Evolutionary conservation across 176 grass and related monocot species (phyloP).

Genomic region (Hyparrhenia diplandra): DNA sequence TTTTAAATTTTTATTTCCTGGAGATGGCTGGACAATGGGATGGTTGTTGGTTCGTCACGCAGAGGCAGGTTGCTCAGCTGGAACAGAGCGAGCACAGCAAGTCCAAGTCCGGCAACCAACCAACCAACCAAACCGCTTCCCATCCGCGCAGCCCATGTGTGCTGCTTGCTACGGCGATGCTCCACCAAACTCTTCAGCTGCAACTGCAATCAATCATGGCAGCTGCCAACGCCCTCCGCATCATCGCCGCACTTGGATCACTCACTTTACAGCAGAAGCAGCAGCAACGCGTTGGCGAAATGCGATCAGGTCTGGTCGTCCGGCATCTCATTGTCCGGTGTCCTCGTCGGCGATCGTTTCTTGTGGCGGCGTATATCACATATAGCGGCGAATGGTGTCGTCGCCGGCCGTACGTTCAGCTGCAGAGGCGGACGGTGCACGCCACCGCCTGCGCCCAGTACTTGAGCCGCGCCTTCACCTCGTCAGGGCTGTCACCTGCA

Average conservation of each 20-base stretch:
- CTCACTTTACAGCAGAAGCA: neutral
- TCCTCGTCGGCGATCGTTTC: neutral
- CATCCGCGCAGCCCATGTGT: neutral
- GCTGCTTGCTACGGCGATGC: neutral
- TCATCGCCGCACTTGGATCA: too few relatives aligned
- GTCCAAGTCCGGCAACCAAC: neutral
- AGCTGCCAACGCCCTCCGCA: conserved; percentile 1
- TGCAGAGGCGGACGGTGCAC: conserved; percentile 44
- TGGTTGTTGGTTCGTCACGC: neutral
- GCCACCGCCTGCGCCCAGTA: conserved; percentile 52
- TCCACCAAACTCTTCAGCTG: neutral
- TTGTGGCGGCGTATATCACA: too few relatives aligned
- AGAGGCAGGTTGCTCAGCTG: neutral
- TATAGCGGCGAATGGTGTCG: too few relatives aligned
- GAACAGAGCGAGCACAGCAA: neutral
- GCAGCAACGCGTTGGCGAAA: neutral
- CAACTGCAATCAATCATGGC: neutral
- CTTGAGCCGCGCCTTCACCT: conserved; percentile 49
- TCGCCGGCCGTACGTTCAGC: neutral
- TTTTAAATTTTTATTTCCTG: neutral
- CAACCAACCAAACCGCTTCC: neutral
- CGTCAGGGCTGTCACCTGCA: conserved; percentile 44
- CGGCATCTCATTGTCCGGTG: neutral
- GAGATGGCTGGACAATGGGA: too few relatives aligned
- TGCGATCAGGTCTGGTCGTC: neutral